These are phyloP conservation scores for Penicillium turbatum DNA, from an alignment of 495 filamentous ascomycete genomes.

Conservation along the genomic window DNA sequence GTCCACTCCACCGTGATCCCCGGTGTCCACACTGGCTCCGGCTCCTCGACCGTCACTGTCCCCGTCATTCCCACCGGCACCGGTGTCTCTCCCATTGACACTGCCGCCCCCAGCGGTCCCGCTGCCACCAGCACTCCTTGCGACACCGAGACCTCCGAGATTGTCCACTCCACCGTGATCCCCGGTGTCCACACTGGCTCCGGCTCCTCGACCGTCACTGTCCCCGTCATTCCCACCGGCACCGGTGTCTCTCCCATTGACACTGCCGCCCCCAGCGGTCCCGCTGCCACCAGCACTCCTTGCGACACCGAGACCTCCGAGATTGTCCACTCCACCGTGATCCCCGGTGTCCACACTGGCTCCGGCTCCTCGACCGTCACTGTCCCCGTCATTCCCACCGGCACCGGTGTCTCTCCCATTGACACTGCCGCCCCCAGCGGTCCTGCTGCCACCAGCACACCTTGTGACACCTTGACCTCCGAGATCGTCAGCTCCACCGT, in stretches of 20 bases:
- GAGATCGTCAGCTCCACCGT: constrained; percentile 9
- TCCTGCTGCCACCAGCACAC: constrained; percentile 8
- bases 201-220: constrained; percentile 5
- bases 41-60: constrained; percentile 2
- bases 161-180: constrained; percentile 6
- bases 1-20: constrained; percentile 13
- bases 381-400: neutral
- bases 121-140: constrained; percentile 19
- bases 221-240: constrained; percentile 1
- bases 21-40: constrained; percentile 4
- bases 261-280: neutral
- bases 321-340: constrained; percentile 8
- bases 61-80: constrained; percentile 7
- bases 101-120: constrained; percentile 1
- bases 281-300: constrained; percentile 11
- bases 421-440: constrained; percentile 10
- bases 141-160: constrained; percentile 18
- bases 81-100: constrained; percentile 11
- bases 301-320: constrained; percentile 19
- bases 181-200: constrained; percentile 8
- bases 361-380: neutral
- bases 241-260: constrained; percentile 10
- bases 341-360: neutral
- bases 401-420: constrained; percentile 5
- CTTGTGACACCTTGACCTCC: constrained; percentile 20